Conservation (phyloP, 306 rosid genomes). For the Malus sieversii region DNA sequence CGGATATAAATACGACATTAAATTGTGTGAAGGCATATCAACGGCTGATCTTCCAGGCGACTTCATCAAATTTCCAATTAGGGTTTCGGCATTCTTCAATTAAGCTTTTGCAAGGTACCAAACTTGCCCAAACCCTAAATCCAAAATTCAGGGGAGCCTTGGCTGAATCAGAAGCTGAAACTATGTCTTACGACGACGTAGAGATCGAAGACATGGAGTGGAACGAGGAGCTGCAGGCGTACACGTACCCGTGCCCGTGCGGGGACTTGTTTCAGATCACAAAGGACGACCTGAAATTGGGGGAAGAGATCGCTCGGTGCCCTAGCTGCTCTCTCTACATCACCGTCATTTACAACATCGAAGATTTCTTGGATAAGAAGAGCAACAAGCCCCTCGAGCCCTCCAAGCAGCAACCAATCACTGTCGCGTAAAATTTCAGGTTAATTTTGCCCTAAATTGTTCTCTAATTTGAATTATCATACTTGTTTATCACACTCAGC, state of each 20-base stretch:
- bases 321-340: conserved; percentile 96
- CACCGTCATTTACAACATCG: conserved; percentile 78
- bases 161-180: not conserved
- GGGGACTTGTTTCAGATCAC: conserved; percentile 94
- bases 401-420: conserved; percentile 39
- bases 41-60: not conserved
- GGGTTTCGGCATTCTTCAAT: not conserved
- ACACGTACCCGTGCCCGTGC: conserved; percentile 91
- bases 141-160: too few species aligned
- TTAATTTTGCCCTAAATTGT: not conserved
- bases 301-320: conserved; percentile 95
- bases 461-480: not conserved
- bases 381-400: conserved; percentile 22
- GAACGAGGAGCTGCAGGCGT: conserved; percentile 72
- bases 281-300: conserved; percentile 75
- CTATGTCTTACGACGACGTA: conserved; percentile 94
- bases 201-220: conserved; percentile 99
- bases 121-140: not conserved
- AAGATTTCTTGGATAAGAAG: conserved; percentile 58
- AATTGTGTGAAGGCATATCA: not conserved
- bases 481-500: not conserved
- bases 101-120: not conserved
- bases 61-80: not conserved
- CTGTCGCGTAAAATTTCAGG: conserved; percentile 57
- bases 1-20: too few species aligned